These are phyloP conservation scores for Nakaseomyces kungkrabaensis DNA, from an alignment of 1,139 yeast species.

Conservation along the genomic window DNA sequence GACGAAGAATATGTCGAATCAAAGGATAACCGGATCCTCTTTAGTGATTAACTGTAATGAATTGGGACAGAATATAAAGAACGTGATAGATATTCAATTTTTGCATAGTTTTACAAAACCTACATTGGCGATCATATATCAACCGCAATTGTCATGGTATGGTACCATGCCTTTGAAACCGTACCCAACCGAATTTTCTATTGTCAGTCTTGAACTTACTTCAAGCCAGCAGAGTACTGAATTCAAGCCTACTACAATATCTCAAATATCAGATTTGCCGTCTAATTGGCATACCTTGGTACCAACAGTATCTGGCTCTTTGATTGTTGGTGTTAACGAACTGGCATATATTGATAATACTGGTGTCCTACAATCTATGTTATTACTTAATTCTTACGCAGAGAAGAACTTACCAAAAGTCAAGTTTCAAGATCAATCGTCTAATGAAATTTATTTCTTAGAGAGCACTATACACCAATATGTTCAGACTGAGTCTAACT, in stretches of 20 bases:
- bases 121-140: constrained; percentile 63
- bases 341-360: constrained; percentile 73
- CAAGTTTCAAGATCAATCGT: constrained; percentile 20
- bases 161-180: constrained; percentile 36
- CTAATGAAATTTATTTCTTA: constrained; percentile 17
- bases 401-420: constrained; percentile 16
- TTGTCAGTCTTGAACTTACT: constrained; percentile 16
- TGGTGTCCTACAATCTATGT: constrained; percentile 37
- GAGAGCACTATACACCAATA: constrained; percentile 11
- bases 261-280: constrained; percentile 42
- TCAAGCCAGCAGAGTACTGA: constrained; percentile 8
- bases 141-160: constrained; percentile 63
- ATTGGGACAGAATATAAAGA: constrained; percentile 49
- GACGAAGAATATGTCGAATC: constrained; percentile 4
- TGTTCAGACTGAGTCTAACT: constrained; percentile 10
- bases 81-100: constrained; percentile 59
- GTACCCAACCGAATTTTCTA: constrained; percentile 19
- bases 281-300: constrained; percentile 60
- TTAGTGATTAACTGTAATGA: constrained; percentile 46
- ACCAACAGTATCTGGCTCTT: constrained; percentile 61
- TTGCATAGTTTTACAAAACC: constrained; percentile 69
- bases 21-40: constrained; percentile 13
- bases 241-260: constrained; percentile 19
- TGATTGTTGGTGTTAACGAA: constrained; percentile 70
- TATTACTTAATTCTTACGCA: constrained; percentile 22